Evolutionary conservation across 495 filamentous ascomycete species (phyloP), one percentile per base, ranked within the genome.

Genomic region (Letharia columbiana): DNA sequence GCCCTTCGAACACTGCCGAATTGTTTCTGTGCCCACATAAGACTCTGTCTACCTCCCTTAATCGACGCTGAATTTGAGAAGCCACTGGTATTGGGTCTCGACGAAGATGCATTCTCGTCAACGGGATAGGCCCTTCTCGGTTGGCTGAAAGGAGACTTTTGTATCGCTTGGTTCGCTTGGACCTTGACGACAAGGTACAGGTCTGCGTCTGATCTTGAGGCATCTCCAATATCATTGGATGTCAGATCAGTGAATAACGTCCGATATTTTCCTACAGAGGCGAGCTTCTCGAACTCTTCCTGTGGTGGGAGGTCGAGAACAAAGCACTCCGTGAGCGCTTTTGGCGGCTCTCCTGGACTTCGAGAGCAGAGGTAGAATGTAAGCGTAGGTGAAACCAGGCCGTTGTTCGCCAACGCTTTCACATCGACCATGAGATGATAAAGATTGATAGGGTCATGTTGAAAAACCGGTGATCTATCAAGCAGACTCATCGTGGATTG

Each of bases 401-500:
- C 81, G 62, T 87, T 84, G 31, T 90, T 90, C 11, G 86, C 84
- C 65, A 96, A 87, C 18, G 85, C 84, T 69, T 87, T 93, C 65
- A 96, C 82, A 69, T 96, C 90, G 18, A 97, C 79, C 65, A 96
- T 79, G 7, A 99, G 74, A 74, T 99, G 93, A 74, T 96, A 88
- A 47, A 95, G 76, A 20, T 87, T 84, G 6, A 89, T 82, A 33
- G 82, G 79, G 71, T 98, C 94, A 13, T 84, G 79, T 28, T 82
- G 76, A 10, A 79, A 77, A 8, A 80, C 81, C 7, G 91, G 92
- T 35, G 86, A 84, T 69, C 87, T 87, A 63, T 96, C 89, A 18
- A 99, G 82, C 72, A 98, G 83, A 73, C 91, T 95, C 94, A 99
- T 99, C 68, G 89, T 86, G 7, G 92, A 92, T 77, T 99, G 94